Percentiles rank a stretch among this genome's conserved stretches.
Evolutionary conservation across 345 rosid species (phyloP).

Genomic region (Angophora floribunda): DNA sequence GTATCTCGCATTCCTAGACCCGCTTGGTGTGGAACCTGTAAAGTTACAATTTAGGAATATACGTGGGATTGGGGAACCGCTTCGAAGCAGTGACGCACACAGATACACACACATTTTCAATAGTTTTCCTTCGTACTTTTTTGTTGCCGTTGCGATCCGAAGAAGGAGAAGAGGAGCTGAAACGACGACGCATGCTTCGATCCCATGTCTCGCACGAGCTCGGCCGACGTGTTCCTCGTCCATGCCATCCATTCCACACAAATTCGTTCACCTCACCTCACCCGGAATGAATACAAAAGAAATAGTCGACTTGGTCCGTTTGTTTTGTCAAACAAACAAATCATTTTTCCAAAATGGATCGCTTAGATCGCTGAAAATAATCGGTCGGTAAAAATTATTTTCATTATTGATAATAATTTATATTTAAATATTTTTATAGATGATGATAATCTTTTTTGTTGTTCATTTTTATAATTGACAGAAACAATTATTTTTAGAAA

Average conservation of each 20-base stretch:
- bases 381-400: too few relatives aligned
- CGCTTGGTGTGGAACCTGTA: not conserved
- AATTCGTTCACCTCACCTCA: not conserved
- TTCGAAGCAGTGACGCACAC: not conserved
- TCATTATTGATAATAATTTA: too few relatives aligned
- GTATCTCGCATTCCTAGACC: too few relatives aligned
- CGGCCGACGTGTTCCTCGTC: not conserved
- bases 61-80: not conserved
- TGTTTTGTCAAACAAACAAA: too few relatives aligned
- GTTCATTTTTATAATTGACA: too few relatives aligned
- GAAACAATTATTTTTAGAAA: too few relatives aligned
- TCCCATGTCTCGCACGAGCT: too few relatives aligned
- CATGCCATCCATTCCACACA: not conserved
- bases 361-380: too few relatives aligned
- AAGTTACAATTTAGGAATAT: not conserved
- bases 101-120: fast-evolving
- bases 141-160: not conserved
- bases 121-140: not conserved
- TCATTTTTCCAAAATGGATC: too few relatives aligned
- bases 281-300: not conserved
- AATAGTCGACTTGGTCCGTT: too few relatives aligned
- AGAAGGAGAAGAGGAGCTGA: not conserved
- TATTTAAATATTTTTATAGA: too few relatives aligned
- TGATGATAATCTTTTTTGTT: too few relatives aligned
- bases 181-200: not conserved